These are phyloP conservation scores for Phytomonas sp. DNA, from an alignment of 208 protist genomes.

Conservation along the genomic window DNA sequence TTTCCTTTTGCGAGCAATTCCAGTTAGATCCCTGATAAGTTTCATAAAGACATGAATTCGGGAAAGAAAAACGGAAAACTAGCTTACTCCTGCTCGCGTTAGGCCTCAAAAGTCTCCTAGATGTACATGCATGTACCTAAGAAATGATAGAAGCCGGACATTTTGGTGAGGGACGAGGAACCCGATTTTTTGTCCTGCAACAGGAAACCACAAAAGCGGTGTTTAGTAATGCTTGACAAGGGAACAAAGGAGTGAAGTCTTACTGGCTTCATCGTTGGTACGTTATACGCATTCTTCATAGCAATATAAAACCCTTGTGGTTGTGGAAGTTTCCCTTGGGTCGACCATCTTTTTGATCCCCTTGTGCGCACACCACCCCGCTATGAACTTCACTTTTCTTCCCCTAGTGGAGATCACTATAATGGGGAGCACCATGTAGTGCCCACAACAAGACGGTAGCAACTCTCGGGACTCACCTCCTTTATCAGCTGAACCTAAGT, in stretches of 20 bases:
- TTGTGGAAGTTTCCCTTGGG: background rate
- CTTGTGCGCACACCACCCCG: background rate
- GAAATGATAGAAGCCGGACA: background rate
- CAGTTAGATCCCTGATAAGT: background rate
- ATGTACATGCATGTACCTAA: background rate
- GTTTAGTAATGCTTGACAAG: background rate
- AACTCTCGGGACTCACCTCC: background rate
- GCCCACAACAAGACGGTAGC: background rate
- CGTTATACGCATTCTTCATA: background rate
- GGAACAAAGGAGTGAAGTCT: background rate
- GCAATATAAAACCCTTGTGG: background rate
- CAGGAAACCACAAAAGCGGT: background rate
- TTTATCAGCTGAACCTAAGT: background rate
- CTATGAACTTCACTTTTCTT: background rate
- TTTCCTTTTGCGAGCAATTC: background rate
- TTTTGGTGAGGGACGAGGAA: background rate
- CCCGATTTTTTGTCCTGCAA: background rate
- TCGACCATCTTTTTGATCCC: background rate
- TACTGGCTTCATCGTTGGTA: background rate
- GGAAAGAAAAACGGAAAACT: background rate
- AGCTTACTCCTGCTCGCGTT: background rate
- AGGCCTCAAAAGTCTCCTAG: background rate
- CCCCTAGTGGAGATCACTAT: background rate
- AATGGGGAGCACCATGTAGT: background rate
- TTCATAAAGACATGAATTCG: background rate